Evolutionary conservation across 331 rosid species (phyloP).

Genomic region (Spiraea crenata): DNA sequence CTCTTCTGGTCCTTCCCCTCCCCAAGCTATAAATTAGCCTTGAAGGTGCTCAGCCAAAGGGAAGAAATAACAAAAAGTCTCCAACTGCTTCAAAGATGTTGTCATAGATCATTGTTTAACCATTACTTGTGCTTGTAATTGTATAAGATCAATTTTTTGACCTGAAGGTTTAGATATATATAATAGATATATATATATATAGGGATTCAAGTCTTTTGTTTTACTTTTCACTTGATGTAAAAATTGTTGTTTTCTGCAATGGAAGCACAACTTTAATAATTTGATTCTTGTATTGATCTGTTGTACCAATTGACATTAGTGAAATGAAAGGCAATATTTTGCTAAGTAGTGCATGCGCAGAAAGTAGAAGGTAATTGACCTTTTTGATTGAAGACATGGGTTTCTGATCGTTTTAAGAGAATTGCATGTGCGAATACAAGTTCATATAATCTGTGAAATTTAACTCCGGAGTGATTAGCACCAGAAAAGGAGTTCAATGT

Average conservation of each 20-base stretch:
- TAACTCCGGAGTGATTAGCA: too few species aligned
- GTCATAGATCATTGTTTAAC: background rate
- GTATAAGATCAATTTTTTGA: slow-evolving; percentile 45
- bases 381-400: too few species aligned
- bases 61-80: slow-evolving; percentile 9
- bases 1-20: slow-evolving; percentile 40
- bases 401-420: too few species aligned
- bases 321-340: background rate
- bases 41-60: background rate
- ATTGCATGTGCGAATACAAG: too few species aligned
- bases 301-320: background rate
- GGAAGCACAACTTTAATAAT: background rate
- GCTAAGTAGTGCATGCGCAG: too few species aligned
- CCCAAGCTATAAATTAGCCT: slow-evolving; percentile 38
- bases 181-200: slow-evolving; percentile 30
- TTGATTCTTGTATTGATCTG: slow-evolving; percentile 10
- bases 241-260: slow-evolving; percentile 17
- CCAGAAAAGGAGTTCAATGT: too few species aligned
- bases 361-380: too few species aligned
- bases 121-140: slow-evolving; percentile 21
- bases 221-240: slow-evolving; percentile 15
- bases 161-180: slow-evolving; percentile 35
- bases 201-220: slow-evolving; percentile 21
- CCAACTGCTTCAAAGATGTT: background rate
- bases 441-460: too few species aligned